A percentile compares a stretch with the other conserved stretches of the same genome.
Evolutionary conservation across 2,329 filamentous ascomycete species (phyloP).

Genomic region (Cytospora schulzeri): DNA sequence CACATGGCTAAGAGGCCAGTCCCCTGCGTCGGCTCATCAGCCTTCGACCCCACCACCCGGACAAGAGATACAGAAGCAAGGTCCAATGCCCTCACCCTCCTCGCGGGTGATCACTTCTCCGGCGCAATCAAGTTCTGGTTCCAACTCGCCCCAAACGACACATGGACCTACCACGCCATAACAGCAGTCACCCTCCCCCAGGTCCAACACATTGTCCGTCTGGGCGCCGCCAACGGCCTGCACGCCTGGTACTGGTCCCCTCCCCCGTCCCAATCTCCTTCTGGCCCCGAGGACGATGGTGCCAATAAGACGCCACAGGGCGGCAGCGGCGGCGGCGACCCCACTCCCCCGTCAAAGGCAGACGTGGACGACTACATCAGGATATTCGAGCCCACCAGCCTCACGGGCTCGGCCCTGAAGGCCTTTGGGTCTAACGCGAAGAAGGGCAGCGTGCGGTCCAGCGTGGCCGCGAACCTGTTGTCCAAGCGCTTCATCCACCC

Average conservation of each 20-base stretch:
- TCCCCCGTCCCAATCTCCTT: no score
- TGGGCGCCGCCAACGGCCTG: slow-evolving; percentile 49
- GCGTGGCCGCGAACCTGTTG: slow-evolving; percentile 58
- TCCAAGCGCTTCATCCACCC: slow-evolving; percentile 55
- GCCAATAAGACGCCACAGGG: slow-evolving; percentile 30
- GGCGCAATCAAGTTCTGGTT: slow-evolving; percentile 49
- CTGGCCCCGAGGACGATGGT: no score
- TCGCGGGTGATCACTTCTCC: slow-evolving; percentile 46
- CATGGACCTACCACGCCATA: slow-evolving; percentile 55
- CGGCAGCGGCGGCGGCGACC: no score
- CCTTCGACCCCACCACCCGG: slow-evolving; percentile 47
- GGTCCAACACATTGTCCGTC: slow-evolving; percentile 48
- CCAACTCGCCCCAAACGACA: slow-evolving; percentile 46
- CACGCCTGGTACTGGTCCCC: slow-evolving; percentile 50
- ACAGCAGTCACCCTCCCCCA: slow-evolving; percentile 51
- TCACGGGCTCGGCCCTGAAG: slow-evolving; percentile 63
- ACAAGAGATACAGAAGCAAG: slow-evolving; percentile 43
- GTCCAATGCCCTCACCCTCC: slow-evolving; percentile 40
- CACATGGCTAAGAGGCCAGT: slow-evolving; percentile 32
- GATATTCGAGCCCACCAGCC: slow-evolving; percentile 64
- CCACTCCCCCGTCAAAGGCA: slow-evolving; percentile 51
- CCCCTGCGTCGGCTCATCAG: slow-evolving; percentile 48
- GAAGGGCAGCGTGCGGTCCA: slow-evolving; percentile 60
- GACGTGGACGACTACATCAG: slow-evolving; percentile 69
- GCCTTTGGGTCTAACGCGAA: slow-evolving; percentile 66